Base-by-base conservation (phyloP, 2,329 filamentous ascomycete species). In the Diaporthe eres region DNA sequence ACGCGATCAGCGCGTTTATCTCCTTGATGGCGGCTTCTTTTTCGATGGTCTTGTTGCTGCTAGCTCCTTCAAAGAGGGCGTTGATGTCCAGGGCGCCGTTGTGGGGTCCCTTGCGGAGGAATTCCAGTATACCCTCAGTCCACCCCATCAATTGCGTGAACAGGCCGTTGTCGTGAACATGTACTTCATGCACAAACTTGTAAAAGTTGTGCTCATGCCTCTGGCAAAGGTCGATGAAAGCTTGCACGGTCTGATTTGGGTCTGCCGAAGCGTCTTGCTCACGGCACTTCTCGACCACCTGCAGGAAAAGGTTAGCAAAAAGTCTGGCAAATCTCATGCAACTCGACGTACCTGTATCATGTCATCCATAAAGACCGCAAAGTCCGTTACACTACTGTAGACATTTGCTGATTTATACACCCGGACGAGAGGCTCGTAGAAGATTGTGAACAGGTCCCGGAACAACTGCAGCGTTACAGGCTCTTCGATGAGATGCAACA, bases 401-500 rank as follows among this genome's bases (percentile, higher is more conserved):
- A 99, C 96, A 80, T 98, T 99, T 78, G 97, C 97, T 28, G 96
- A 98, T 86, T 98, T 99, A 89, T 99, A 99, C 0, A 99, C 97
- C 65, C 97, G 91, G 22, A 99, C 95, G 31, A 99, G 92, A 0
- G 97, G 97, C 83, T 99, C 97, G 85, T 99, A 99, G 86, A 99
- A 99, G 82, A 99, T 98, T 47, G 95, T 98, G 84, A 99, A 98
- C 34, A 99, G 89, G 81, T 99, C 97, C 65, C 95, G 92, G 89
- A 99, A 97, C 39, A 99, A 90, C 82, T 97, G 94, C n/a, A 99
- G 88, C 0, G 97, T 98, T n/a, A 96, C 96, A 0, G 97, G 95
- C 86, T 99, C 96, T 85, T 98, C 96, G 71, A 99, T 97, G 81
- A 98, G 92, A 77, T 92, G 91, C 73, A 98, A 88, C 96, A 99